Conservation (phyloP, 805 yeast species). For the Starmerella tilneyi region DNA sequence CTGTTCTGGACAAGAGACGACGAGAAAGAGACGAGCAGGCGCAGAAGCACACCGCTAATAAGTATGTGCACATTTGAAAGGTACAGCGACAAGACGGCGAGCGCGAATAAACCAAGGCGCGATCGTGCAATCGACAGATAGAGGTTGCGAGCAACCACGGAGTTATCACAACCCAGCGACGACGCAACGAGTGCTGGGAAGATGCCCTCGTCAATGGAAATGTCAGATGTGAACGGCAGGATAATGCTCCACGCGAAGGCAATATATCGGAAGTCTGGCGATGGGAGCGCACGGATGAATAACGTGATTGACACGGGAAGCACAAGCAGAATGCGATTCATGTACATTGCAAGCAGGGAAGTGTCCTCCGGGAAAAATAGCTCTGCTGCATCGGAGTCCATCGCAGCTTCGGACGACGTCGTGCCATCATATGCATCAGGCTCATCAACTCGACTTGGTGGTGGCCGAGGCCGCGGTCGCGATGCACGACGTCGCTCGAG, state of each 20-base stretch:
- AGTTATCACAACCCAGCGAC: constrained; percentile 16
- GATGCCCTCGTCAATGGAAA: constrained; percentile 20
- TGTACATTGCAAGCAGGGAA: constrained; percentile 6
- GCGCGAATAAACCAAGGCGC: constrained; percentile 17
- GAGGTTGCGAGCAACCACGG: constrained; percentile 19
- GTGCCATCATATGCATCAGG: background rate
- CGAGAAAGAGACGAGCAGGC: constrained; percentile 7
- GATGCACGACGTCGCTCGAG: constrained; percentile 1
- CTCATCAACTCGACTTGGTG: background rate
- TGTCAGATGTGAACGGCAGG: constrained; percentile 18
- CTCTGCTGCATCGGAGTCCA: constrained; percentile 1
- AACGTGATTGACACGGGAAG: constrained; percentile 12
- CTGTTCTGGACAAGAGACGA: constrained; percentile 12
- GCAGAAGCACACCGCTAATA: constrained; percentile 16
- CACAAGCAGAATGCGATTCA: constrained; percentile 15
- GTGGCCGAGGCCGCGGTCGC: too few species aligned
- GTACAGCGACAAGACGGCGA: constrained; percentile 13
- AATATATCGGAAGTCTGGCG: constrained; percentile 14
- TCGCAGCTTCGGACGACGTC: background rate
- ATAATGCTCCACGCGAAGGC: constrained; percentile 20
- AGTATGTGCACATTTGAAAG: constrained; percentile 12
- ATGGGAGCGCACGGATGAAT: constrained; percentile 15
- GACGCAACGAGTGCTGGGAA: constrained; percentile 20
- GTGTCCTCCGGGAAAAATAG: constrained; percentile 1
- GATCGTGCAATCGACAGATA: constrained; percentile 22